Base-by-base conservation (phyloP, 2,329 filamentous ascomycete species). In the Peltaster fructicola region DNA sequence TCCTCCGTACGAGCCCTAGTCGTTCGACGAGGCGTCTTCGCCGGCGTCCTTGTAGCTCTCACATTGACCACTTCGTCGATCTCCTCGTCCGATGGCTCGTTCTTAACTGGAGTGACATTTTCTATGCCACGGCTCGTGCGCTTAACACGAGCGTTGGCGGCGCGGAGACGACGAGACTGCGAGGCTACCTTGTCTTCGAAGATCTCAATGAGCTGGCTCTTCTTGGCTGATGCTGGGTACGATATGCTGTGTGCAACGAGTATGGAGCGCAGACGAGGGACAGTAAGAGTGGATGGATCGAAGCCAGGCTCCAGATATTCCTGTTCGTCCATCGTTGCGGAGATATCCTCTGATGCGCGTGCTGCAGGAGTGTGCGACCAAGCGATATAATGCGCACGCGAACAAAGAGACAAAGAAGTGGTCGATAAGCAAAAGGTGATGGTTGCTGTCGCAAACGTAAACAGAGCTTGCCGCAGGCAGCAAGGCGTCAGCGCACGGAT, bases 181-280 rank as follows among this genome's bases (percentile, higher is more conserved):
- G 85, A 77, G 4, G 79, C 55, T 14, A 98, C 65, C 34, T 88
- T 60, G 15, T 76, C 62, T 44, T 75, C 72, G 52, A 98, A 82
- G 22, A 95, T 69, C 6, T 77, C 71, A 31, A 98, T 63, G 12
- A 98, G 69, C 45, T 91, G 75, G 0, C 70, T 59, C 57, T 98
- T 98, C 57, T 95, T 98, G 8, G 88, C 82, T 4, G 73, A 84
- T 0, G 80, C 73, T 4, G 84, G 75, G 47, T 92, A 95, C 17
- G 70, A 57, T 43, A 95, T 61, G 47, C 82, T 77, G 56, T 98
- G 80, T 36, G 72, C 76, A 43, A 95, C 78, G 30, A 98, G 69
- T 37, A 95, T 90, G 23, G 78, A 85, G 42, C 88, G 79, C 40
- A 98, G 61, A 22, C 77, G 76, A 14, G 88, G 82, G 24, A 95